A percentile compares a stretch with the other conserved stretches of the same genome.
Conservation (phyloP, 2,329 filamentous ascomycete genomes). For the Byssoonygena ceratinophila region DNA sequence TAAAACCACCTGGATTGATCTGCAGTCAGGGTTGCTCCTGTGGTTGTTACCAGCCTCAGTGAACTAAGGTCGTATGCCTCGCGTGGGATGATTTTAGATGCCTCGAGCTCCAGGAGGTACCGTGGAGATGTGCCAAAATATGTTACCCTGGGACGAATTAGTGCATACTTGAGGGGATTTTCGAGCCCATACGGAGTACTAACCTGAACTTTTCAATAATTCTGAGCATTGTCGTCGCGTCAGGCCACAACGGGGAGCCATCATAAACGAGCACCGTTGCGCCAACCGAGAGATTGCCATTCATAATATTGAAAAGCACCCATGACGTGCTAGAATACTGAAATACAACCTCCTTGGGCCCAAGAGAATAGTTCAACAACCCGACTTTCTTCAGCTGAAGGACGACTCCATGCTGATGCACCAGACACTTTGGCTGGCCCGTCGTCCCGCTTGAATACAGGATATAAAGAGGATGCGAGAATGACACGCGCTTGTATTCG, state of each 20-base stretch:
- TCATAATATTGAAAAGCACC: constrained; percentile 41
- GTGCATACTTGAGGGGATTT: neutral
- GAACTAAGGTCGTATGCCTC: constrained; percentile 30
- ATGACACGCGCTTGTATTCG: constrained; percentile 31
- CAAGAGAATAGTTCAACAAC: constrained; percentile 37
- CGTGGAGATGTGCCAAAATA: constrained; percentile 39
- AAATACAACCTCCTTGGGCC: constrained; percentile 32
- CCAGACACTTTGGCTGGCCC: constrained; percentile 38
- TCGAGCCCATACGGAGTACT: neutral
- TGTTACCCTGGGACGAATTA: constrained; percentile 22
- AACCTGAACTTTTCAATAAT: constrained; percentile 28
- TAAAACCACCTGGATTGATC: constrained; percentile 41
- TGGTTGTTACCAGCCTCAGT: constrained; percentile 38
- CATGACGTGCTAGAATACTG: constrained; percentile 41
- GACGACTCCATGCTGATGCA: constrained; percentile 37
- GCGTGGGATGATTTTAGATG: constrained; percentile 27
- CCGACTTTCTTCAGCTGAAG: constrained; percentile 38
- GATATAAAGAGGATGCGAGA: constrained; percentile 36
- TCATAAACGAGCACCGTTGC: constrained; percentile 31
- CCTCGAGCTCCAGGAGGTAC: constrained; percentile 37
- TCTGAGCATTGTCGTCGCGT: constrained; percentile 28
- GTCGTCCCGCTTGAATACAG: constrained; percentile 38
- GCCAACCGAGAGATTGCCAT: constrained; percentile 35
- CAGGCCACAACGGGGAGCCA: constrained; percentile 36
- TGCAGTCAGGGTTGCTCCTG: constrained; percentile 35